phyloP scores from a whole-genome alignment of 1,139 yeast genomes.

The Pneumocystis canis region DNA sequence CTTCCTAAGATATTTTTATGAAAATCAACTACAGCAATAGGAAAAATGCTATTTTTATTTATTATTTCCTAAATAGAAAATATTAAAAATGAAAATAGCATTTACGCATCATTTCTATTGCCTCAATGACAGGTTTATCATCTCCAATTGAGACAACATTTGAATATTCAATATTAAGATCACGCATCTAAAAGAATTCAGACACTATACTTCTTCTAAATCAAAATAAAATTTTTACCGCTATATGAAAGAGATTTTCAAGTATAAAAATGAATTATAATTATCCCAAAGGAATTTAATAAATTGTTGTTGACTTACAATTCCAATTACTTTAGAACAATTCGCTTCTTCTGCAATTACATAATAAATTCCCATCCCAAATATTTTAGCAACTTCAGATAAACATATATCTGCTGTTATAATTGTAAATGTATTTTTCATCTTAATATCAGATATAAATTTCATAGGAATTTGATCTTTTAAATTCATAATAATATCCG shows the following conservation, averaged over 20 bases:
- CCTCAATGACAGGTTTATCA: slow-evolving; percentile 75
- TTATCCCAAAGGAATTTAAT: neutral
- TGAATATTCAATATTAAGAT: slow-evolving; percentile 53
- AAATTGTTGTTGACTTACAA: neutral
- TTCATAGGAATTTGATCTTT: neutral
- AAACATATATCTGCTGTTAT: neutral
- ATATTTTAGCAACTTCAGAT: neutral
- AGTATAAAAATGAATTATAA: neutral
- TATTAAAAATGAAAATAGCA: neutral
- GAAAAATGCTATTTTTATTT: slow-evolving; percentile 64
- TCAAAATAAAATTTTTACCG: neutral
- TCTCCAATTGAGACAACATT: slow-evolving; percentile 68
- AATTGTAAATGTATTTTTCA: neutral
- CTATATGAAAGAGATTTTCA: neutral
- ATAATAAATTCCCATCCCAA: neutral
- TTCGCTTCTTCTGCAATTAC: neutral
- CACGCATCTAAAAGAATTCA: slow-evolving; percentile 23
- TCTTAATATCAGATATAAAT: neutral
- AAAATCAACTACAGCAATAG: slow-evolving; percentile 85
- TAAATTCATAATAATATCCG: neutral
- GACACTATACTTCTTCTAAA: neutral
- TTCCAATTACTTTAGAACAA: neutral
- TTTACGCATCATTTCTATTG: slow-evolving; percentile 53
- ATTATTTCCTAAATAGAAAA: neutral
- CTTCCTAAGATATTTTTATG: slow-evolving; percentile 61